These are phyloP conservation scores for Geoglossum glabrum DNA, from an alignment of 495 filamentous ascomycete genomes.

Conservation along the genomic window DNA sequence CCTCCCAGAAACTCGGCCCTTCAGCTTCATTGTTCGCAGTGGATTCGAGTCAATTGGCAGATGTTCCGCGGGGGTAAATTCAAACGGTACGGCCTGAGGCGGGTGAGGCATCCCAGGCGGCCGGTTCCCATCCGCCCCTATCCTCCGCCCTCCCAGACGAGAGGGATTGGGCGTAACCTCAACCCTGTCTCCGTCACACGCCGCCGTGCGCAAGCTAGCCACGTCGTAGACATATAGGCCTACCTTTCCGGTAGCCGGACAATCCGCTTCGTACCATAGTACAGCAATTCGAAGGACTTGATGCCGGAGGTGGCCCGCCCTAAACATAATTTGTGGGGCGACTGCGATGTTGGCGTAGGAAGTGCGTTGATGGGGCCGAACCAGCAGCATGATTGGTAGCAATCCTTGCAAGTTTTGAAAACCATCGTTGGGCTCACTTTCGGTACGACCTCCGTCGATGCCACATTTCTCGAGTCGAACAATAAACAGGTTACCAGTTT, in stretches of 20 bases:
- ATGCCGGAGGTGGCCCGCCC: neutral
- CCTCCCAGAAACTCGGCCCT: neutral
- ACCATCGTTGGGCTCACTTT: neutral
- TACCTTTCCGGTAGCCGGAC: neutral
- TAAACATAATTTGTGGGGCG: neutral
- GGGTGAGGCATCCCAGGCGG: neutral
- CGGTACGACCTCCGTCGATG: neutral
- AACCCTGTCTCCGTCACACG: neutral
- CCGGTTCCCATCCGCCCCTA: neutral
- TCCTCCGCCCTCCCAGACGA: neutral
- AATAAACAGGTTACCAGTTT: neutral
- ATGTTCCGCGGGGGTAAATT: neutral
- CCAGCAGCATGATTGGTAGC: neutral
- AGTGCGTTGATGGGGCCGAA: neutral
- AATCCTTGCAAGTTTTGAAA: neutral
- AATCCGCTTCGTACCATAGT: neutral
- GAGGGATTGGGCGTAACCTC: neutral
- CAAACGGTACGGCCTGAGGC: neutral
- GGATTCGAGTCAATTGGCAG: neutral
- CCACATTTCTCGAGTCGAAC: neutral
- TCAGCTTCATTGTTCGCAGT: neutral
- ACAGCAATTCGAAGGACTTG: neutral
- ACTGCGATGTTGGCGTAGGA: neutral
- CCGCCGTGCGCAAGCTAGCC: neutral
- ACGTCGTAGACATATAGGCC: neutral